Evolutionary conservation across 768 basidiomycete genomes (phyloP), one percentile per base, ranked within the genome.

Genomic region (Phylloporus scabripes): DNA sequence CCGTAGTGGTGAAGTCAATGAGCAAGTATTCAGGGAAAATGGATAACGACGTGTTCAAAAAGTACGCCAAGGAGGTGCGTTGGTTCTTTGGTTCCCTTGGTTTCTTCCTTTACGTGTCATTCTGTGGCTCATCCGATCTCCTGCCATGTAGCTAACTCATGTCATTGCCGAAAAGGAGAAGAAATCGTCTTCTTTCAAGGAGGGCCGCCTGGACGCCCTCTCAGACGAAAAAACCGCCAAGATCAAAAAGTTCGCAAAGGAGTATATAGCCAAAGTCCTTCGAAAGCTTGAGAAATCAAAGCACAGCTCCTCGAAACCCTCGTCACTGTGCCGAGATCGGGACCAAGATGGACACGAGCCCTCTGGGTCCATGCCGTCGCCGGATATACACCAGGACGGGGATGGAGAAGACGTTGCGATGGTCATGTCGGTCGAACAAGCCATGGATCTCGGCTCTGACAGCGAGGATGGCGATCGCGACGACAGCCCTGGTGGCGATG

Each of bases 131-230:
- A 46, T 43, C 29, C 45, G 20, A 31, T 37, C 45, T 23, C 28
- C 21, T 36, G 15, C 26, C 50, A 52, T 18, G 12, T 60, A 96
- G 94, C 73, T 96, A 52, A 92, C 92, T 0, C 77, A 86, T 50
- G 64, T 90, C 44, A 86, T 99, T 49, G 77, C 84, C n/a, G 87
- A 93, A 44, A 96, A 96, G 67, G 95, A 99, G 74, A 95, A 95
- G 69, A 95, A 92, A 65, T 88, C 89, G 0, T 69, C 82, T 3
- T 82, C 79, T 37, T 97, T 87, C 61, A 78, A 75, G 49, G 82
- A 86, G n/a, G 77, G 78, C 17, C 78, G 78, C 46, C 75, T 95
- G 12, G 87, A 92, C 3, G 34, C 77, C 2, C 76, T 97, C 20
- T 83, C 89, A 3, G 87, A 93, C 4, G 94, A 98, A 55, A 97